Evolutionary conservation across 1,284 basidiomycete species (phyloP), one percentile per base, ranked within the genome.

Genomic region (Stereum hirsutum): DNA sequence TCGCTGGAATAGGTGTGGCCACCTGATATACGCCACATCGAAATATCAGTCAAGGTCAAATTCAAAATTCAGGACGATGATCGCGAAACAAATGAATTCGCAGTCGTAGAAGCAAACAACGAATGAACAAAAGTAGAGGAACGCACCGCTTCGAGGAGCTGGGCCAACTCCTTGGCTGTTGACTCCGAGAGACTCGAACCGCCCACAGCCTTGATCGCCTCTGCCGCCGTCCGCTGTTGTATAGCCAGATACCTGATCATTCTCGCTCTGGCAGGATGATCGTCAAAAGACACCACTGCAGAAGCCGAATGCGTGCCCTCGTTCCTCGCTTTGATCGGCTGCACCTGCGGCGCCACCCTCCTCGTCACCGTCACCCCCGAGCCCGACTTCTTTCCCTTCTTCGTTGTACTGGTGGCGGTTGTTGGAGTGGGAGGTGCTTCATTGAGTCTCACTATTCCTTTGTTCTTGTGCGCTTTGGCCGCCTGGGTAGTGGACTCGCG

Each of bases 401-500:
- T 53, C 4, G 44, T 17, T 12, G 45, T 36, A 20, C 38, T 33
- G 2, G 35, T 48, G 10, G 51, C 33, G 20, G 47, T 5, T 0
- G 41, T 33, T 3, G 54, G 45, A 19, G 60, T 43, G 3, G 56
- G 68, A 0, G 64, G 64, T 1, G 55, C 53, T 26, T 70, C 5
- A 19, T 36, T 72, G 42, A 87, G 67, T 39, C 73, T 57, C 35
- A 74, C 70, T 17, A 71, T 70, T 47, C 70, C 69, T 31, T 74
- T 69, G 44, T 69, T 70, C 21, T 63, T 63, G 42, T 75, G 75
- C 53, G 75, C 68, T 52, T 72, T 70, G 50, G 70, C 74, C 24
- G 76, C 81, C 44, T 70, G 72, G 32, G 64, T 61, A 1, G 75
- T 78, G 20, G 67, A 70, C 45, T 78, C 69, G 39, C 77, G 72